Conservation (phyloP, 805 yeast genomes). For the Suhomyces pyralidae region DNA sequence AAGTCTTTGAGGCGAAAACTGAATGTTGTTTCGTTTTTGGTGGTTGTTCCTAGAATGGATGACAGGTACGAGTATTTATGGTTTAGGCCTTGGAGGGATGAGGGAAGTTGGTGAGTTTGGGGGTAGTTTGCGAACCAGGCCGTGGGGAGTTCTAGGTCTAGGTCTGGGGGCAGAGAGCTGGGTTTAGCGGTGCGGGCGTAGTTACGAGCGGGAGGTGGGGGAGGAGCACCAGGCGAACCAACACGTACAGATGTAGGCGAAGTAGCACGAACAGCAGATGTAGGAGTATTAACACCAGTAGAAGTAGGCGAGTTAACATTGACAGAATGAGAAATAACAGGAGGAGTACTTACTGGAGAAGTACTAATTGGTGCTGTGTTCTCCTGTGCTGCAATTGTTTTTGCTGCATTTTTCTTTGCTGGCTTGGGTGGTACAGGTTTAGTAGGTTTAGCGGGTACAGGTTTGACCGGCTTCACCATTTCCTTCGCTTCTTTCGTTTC, state of each 20-base stretch:
- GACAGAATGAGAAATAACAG: too few species aligned
- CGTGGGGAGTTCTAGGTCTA: slow-evolving; percentile 41
- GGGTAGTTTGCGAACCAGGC: slow-evolving; percentile 46
- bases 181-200: slow-evolving; percentile 17
- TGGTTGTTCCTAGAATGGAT: slow-evolving; percentile 8
- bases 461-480: too few species aligned
- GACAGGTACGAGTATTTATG: slow-evolving; percentile 22
- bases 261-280: too few species aligned
- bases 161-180: slow-evolving; percentile 24
- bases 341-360: too few species aligned
- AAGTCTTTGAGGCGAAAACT: slow-evolving; percentile 43
- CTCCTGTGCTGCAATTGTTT: too few species aligned
- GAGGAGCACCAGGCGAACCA: slow-evolving; percentile 17
- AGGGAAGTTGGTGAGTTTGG: slow-evolving; percentile 32
- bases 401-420: too few species aligned
- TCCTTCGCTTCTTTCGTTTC: not conserved
- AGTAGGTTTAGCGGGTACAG: too few species aligned
- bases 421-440: slow-evolving; percentile 8
- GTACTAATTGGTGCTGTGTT: too few species aligned
- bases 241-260: not conserved
- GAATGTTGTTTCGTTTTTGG: slow-evolving; percentile 22
- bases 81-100: slow-evolving; percentile 33
- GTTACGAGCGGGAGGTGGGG: slow-evolving; percentile 33
- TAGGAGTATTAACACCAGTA: too few species aligned
- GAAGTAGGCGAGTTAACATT: too few species aligned